These are phyloP conservation scores for Salpingoeca rosetta DNA, from an alignment of 78 protist species.

Conservation along the genomic window DNA sequence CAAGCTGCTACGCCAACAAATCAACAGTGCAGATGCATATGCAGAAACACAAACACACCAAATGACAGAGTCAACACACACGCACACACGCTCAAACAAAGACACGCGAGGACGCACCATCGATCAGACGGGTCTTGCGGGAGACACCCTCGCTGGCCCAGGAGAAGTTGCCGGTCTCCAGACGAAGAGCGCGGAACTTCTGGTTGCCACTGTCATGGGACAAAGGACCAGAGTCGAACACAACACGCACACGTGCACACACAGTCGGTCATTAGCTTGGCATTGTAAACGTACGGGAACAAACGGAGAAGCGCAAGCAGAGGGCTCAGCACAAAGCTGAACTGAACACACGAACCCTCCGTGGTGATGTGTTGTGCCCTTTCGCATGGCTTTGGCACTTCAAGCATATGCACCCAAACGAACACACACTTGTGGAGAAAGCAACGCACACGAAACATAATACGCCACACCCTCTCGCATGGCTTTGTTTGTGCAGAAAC, in stretches of 20 bases:
- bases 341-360: no score
- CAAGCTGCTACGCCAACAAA: no score
- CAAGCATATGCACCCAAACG: no score
- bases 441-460: no score
- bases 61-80: not conserved
- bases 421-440: no score
- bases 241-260: no score
- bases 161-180: conserved; percentile 94
- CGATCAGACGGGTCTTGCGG: conserved; percentile 15
- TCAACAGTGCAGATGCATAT: not conserved
- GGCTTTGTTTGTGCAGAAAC: not conserved
- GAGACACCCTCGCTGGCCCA: conserved; percentile 66
- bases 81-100: not conserved
- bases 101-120: not conserved
- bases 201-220: conserved; percentile 93
- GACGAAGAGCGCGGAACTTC: conserved; percentile 98
- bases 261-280: no score
- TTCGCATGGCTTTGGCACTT: no score
- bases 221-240: no score
- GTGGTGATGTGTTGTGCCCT: no score
- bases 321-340: no score
- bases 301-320: not conserved
- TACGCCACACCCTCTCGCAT: no score
- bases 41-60: not conserved
- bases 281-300: not conserved